These are phyloP conservation scores for Nicotiana paniculata DNA, from an alignment of 257 asterid species.

Conservation along the genomic window DNA sequence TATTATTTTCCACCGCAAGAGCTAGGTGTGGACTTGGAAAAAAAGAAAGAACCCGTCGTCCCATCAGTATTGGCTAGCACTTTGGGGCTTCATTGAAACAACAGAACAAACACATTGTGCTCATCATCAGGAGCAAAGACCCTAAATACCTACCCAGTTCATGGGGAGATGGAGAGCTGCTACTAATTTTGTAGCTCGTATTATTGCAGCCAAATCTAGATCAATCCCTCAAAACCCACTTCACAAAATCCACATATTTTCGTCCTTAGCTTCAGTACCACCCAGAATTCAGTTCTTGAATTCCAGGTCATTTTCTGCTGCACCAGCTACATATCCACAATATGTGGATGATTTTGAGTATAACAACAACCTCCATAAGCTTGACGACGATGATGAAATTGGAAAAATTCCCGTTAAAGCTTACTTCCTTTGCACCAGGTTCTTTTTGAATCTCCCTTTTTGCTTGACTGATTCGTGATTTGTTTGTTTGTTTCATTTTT, in stretches of 20 bases:
- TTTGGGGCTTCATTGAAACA: neutral
- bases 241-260: constrained; percentile 17
- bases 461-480: neutral
- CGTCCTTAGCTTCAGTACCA: constrained; percentile 16
- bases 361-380: constrained; percentile 17
- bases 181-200: constrained; percentile 42
- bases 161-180: constrained; percentile 96
- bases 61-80: too few relatives aligned
- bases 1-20: too few relatives aligned
- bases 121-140: neutral
- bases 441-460: neutral
- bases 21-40: too few relatives aligned
- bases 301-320: constrained; percentile 61
- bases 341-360: constrained; percentile 50
- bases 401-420: constrained; percentile 78
- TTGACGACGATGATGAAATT: constrained; percentile 38
- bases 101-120: neutral
- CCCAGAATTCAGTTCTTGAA: constrained; percentile 26
- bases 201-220: constrained; percentile 26
- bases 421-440: constrained; percentile 88
- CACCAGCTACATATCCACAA: constrained; percentile 42
- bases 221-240: constrained; percentile 15
- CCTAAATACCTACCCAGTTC: constrained; percentile 24
- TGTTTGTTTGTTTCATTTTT: neutral
- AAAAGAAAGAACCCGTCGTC: too few relatives aligned